Base-by-base conservation (phyloP, 164 flowering plant species). In the Chimonanthus praecox region DNA sequence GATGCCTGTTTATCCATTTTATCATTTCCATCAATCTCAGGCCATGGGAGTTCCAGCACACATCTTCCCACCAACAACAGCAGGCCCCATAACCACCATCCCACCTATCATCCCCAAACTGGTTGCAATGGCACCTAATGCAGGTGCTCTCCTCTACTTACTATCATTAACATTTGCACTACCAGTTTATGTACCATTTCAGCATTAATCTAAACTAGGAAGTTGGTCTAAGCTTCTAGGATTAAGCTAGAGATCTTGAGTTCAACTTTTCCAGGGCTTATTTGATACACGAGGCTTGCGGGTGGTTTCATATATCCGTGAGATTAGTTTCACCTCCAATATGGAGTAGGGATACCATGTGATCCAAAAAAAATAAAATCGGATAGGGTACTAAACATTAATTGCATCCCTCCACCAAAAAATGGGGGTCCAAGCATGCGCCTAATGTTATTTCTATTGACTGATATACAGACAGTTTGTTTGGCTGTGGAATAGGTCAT, bases 1-100 rank as follows among this genome's bases (percentile, higher is more conserved):
- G 92, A 85, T 89, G 92, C 94, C 95, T 0, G 80, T 90, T 74
- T 94, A 94, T 83, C 97, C 98, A 6, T 71, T 78, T 2, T 88
- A 89, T 72, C 91, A 86, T 68, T 81, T 68, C 82, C 87, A 76
- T 63, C 94, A 86, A 64, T 81, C 88, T 10, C 97, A 90, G 68
- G 73, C 92, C 21, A 86, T 92, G 94, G 95, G 97, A 64, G 78
- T 86, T 6, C 93, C 93, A 0, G 87, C 89, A 54, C 92, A 90
- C 76, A 64, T 86, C 66, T 86, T 76, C 73, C 86, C 85, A 2
- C 82, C 86, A 4, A 74, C 88, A 5, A 72, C 90, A 2, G 85
- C 85, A 44, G 88, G 87, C 20, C 89, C 87, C 76, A 74, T 88
- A 1, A 21, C 87, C 47, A 62, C 88, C 0, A 78, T 80, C 58